Evolutionary conservation across 495 filamentous ascomycete species (phyloP), one percentile per base, ranked within the genome.

Genomic region (Penicillium taxi): DNA sequence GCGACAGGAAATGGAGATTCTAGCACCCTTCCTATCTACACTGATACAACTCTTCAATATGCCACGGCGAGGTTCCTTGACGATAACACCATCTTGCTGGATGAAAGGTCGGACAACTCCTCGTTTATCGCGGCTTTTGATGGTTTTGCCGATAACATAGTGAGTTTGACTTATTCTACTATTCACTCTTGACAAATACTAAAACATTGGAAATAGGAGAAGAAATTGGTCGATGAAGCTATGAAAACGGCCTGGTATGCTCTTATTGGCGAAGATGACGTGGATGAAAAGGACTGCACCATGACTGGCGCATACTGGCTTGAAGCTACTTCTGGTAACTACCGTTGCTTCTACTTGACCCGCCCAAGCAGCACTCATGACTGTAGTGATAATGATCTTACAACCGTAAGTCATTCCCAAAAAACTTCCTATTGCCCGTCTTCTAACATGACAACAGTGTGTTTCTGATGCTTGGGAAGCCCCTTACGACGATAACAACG

Each of bases 341-440:
- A 37, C 16, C 35, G 35, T n/a, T 37, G 35, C 26, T 37, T 37
- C 35, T 37, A 37, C 25, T 17, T 37, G 24, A 8, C 35, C 9
- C 24, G 26, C 5, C 35, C 35, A 18, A 21, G 25, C 2, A 18
- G 21, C 7, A 18, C 35, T 24, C 25, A 19, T 4, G 17, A 37
- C 24, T 28, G 35, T 20, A 9, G 17, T 8, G 12, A 37, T 16
- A 20, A 7, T n/a, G 24, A 37, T 8, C 35, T 26, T 4, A 20
- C 25, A 5, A 28, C 24, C 14, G 35, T 37, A 28, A 6, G 25
- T 9, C 2, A 4, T 5, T 12, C 17, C 26, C 15, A 6, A 11
- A 24, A 24, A 24, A 11, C 22, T 24, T 24, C 22, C 22, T n/a
- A n/a, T n/a, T n/a, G n/a, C n/a, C n/a, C n/a, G n/a, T n/a, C n/a